These are phyloP conservation scores for Angomonas ambiguus DNA, from an alignment of 208 protist species.

Conservation along the genomic window DNA sequence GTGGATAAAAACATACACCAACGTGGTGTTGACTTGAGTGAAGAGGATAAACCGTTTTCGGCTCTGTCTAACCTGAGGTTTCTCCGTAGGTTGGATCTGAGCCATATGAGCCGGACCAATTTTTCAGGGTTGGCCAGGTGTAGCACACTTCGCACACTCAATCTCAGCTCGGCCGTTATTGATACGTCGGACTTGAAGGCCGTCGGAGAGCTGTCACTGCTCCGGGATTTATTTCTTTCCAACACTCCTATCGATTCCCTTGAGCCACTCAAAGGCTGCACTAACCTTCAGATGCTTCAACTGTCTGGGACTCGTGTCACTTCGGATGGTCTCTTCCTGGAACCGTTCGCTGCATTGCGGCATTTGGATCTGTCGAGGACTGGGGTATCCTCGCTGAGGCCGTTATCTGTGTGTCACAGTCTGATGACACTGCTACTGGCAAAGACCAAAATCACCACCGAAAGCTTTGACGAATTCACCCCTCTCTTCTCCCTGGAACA, in stretches of 20 bases:
- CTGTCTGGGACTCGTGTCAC: constrained; percentile 15
- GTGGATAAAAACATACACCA: not conserved
- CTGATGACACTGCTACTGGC: constrained; percentile 21
- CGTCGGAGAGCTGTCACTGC: constrained; percentile 8
- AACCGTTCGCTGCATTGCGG: constrained; percentile 15
- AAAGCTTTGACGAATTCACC: constrained; percentile 9
- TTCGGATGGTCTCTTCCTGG: constrained; percentile 17
- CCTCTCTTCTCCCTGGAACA: constrained; percentile 15
- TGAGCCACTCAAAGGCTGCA: not conserved
- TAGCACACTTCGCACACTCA: constrained; percentile 13
- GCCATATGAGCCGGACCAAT: constrained; percentile 13
- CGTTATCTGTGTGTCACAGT: no score
- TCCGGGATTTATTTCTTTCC: constrained; percentile 24
- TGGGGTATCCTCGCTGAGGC: constrained; percentile 10
- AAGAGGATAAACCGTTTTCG: constrained; percentile 11
- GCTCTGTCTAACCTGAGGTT: constrained; percentile 9
- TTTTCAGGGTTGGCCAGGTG: constrained; percentile 18
- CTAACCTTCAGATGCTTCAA: constrained; percentile 16
- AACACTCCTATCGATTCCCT: constrained; percentile 17
- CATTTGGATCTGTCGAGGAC: constrained; percentile 25
- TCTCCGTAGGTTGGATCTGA: constrained; percentile 17
- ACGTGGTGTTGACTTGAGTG: not conserved
- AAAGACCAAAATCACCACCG: constrained; percentile 19
- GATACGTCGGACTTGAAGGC: constrained; percentile 11
- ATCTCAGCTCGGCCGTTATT: constrained; percentile 21